Base-by-base conservation (phyloP, 441 rosid species). In the Breynia disticha region DNA sequence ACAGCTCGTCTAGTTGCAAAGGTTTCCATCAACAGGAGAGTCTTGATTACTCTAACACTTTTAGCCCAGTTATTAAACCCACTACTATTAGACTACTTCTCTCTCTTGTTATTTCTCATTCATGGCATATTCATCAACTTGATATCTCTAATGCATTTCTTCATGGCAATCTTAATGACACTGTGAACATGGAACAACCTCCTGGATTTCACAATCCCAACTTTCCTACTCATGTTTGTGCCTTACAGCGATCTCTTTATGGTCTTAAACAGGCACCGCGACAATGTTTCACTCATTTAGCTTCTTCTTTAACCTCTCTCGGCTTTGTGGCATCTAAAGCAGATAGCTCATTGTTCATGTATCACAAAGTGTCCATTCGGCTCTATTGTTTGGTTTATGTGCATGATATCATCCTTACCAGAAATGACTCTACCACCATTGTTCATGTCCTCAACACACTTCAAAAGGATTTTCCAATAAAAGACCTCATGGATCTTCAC, bases 1-100 rank as follows among this genome's bases (percentile, higher is more conserved):
- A 53, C 37, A 12, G 56, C 56, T 10, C 16, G 56, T 0, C 5
- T 53, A 9, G 56, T 53, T 10, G 18, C 47, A 0, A 54, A 54
- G 12, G 48, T 6, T 39, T 17, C 21, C 47, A 54, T 14, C 57
- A 54, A 21, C 6, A 20, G 7, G 9, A 7, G 0, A 15, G 37
- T 7, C 3, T 54, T 2, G 48, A 54, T 37, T 54, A 18, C 7
- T 7, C 0, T 12, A 19, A 39, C n/a, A 54, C 37, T 4, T 54
- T 54, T n/a, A 54, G 35, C 42, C 57, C 15, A 1, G 57, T 54
- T 16, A 20, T 54, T 19, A 54, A 42, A n/a, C 14, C 13, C 5
- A 5, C 6, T 2, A 39, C 37, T 11, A 16, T 54, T 5, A 5
- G 48, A 0, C 2, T 42, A 1, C 35, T 54, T 5, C 28, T 54